phyloP scores from a whole-genome alignment of 73 alveolate species.

The Paramecium sexaurelia region DNA sequence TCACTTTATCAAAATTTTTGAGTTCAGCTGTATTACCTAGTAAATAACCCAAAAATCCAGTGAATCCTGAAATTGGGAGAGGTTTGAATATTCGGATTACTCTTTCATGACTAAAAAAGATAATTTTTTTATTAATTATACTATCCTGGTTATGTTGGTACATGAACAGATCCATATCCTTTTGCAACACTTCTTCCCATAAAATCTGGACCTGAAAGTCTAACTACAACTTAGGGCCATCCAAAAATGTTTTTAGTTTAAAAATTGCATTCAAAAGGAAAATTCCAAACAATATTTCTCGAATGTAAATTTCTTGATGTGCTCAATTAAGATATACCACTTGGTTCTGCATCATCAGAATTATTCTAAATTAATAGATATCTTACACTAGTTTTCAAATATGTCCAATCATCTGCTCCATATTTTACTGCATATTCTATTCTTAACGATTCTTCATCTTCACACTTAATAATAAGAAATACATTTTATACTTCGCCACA shows the following conservation, averaged over 20 bases:
- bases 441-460: constrained; percentile 64
- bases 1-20: constrained; percentile 60
- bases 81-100: constrained; percentile 58
- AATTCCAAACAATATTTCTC: constrained; percentile 65
- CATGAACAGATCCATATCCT: constrained; percentile 70
- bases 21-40: constrained; percentile 53
- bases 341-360: constrained; percentile 41
- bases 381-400: neutral
- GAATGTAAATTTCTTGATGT: constrained; percentile 61
- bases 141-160: constrained; percentile 71
- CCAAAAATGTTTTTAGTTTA: constrained; percentile 60
- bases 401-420: constrained; percentile 36
- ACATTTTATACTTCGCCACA: constrained; percentile 64
- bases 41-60: constrained; percentile 63
- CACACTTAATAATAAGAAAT: constrained; percentile 23
- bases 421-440: constrained; percentile 54
- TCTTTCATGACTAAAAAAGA: constrained; percentile 63
- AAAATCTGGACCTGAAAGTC: constrained; percentile 62
- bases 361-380: neutral
- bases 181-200: constrained; percentile 64
- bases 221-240: constrained; percentile 63
- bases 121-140: neutral
- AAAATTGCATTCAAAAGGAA: constrained; percentile 69
- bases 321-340: constrained; percentile 62
- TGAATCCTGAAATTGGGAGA: constrained; percentile 56